These are phyloP conservation scores for Globisporangium emineosum DNA, from an alignment of 352 stramenopile genomes.

Conservation along the genomic window DNA sequence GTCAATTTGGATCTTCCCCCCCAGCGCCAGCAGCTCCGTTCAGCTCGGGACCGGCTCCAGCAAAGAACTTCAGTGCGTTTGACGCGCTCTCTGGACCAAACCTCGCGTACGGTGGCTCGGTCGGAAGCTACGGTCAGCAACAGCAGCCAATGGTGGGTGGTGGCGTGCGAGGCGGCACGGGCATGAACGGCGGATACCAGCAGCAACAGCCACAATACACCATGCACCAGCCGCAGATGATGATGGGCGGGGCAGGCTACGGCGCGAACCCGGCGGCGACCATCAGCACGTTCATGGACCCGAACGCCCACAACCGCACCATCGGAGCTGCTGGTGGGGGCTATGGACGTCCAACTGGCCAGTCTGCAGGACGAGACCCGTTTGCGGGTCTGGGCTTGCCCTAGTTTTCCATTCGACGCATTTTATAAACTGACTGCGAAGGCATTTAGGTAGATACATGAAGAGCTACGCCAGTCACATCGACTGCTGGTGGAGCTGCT, in stretches of 20 bases:
- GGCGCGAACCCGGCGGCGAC: slow-evolving; percentile 27
- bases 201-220: slow-evolving; percentile 20
- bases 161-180: slow-evolving; percentile 20
- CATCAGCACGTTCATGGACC: slow-evolving; percentile 44
- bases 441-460: too few relatives aligned
- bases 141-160: slow-evolving; percentile 26
- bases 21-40: neutral
- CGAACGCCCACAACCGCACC: slow-evolving; percentile 19
- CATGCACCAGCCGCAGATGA: slow-evolving; percentile 26
- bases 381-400: slow-evolving; percentile 76
- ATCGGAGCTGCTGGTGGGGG: slow-evolving; percentile 7
- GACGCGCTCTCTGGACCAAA: slow-evolving; percentile 41
- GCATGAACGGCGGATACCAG: slow-evolving; percentile 25
- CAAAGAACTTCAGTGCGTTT: slow-evolving; percentile 61
- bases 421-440: neutral
- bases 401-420: slow-evolving; percentile 22
- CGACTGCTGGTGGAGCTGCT: too few relatives aligned
- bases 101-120: slow-evolving; percentile 16
- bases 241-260: slow-evolving; percentile 23
- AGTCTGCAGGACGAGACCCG: slow-evolving; percentile 40
- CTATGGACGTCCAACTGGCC: slow-evolving; percentile 9
- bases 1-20: slow-evolving; percentile 14
- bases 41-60: slow-evolving; percentile 16
- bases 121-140: slow-evolving; percentile 27
- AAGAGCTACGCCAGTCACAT: too few relatives aligned